A percentile compares a stretch with the other conserved stretches of the same genome.
phyloP scores from a whole-genome alignment of 805 yeast species.

The Yarrowia divulgata region DNA sequence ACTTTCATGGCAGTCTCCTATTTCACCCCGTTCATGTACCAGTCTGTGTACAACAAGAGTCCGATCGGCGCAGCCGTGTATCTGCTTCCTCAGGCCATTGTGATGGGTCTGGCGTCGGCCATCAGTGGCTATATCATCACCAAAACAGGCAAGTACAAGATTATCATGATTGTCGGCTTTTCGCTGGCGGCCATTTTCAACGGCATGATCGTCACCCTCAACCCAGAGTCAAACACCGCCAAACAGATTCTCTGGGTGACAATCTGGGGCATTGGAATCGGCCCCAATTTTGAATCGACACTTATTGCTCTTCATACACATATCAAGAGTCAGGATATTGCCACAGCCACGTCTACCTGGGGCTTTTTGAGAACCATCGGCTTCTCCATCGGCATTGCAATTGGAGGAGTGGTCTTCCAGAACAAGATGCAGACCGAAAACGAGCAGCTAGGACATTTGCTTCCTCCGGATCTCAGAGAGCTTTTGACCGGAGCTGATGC shows the following conservation, averaged over 20 bases:
- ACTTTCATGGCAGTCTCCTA: slow-evolving; percentile 58
- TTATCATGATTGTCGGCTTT: slow-evolving; percentile 53
- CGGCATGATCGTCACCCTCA: slow-evolving; percentile 56
- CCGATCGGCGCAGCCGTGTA: slow-evolving; percentile 55
- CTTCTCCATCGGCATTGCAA: slow-evolving; percentile 55
- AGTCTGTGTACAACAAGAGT: slow-evolving; percentile 55
- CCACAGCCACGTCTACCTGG: slow-evolving; percentile 57
- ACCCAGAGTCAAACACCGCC: slow-evolving; percentile 51
- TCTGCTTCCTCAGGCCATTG: slow-evolving; percentile 56
- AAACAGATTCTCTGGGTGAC: slow-evolving; percentile 57
- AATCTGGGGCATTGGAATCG: slow-evolving; percentile 58
- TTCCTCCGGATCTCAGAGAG: slow-evolving; percentile 4
- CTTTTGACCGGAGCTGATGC: slow-evolving; percentile 29
- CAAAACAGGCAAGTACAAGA: slow-evolving; percentile 52
- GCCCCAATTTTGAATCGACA: slow-evolving; percentile 58
- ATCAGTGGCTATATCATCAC: slow-evolving; percentile 57
- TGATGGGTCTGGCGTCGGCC: slow-evolving; percentile 55
- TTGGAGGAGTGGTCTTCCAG: slow-evolving; percentile 56
- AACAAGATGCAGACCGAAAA: slow-evolving; percentile 49
- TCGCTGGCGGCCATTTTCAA: slow-evolving; percentile 47
- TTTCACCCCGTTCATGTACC: slow-evolving; percentile 60
- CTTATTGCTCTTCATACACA: slow-evolving; percentile 58
- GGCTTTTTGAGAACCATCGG: slow-evolving; percentile 53
- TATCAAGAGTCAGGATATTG: slow-evolving; percentile 61
- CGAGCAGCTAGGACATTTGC: slow-evolving; percentile 5